phyloP scores from a whole-genome alignment of 257 asterid species.

The Euphrasia confusa region DNA sequence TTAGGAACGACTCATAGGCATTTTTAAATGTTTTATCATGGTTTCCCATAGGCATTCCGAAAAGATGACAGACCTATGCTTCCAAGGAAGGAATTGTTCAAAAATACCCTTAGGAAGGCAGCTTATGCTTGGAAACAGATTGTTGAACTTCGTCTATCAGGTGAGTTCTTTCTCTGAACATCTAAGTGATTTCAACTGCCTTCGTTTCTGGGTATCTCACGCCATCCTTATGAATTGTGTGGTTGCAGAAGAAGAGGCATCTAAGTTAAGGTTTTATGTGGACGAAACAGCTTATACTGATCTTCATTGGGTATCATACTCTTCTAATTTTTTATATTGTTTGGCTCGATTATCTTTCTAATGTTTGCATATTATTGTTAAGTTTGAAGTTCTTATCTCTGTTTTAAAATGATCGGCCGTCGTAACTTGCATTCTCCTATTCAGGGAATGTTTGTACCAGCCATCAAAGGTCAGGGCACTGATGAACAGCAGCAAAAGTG shows the following conservation, averaged over 20 bases:
- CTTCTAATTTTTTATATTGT: constrained; percentile 1
- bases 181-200: background rate
- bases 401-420: background rate
- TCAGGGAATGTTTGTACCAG: constrained; percentile 96
- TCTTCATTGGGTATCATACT: constrained; percentile 85
- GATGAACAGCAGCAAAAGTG: constrained; percentile 88
- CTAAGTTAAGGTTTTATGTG: constrained; percentile 58
- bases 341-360: background rate
- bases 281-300: constrained; percentile 96
- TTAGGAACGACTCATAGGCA: no score
- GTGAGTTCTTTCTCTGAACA: constrained; percentile 26
- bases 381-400: background rate
- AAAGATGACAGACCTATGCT: constrained; percentile 81
- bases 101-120: constrained; percentile 85
- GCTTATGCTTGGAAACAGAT: constrained; percentile 78
- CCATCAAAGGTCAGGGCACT: constrained; percentile 90
- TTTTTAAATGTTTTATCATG: constrained; percentile 5
- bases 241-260: constrained; percentile 83
- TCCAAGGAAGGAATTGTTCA: constrained; percentile 84
- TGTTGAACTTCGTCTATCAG: constrained; percentile 66
- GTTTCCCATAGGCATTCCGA: constrained; percentile 53
- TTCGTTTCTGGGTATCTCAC: constrained; percentile 4
- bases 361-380: background rate
- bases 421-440: constrained; percentile 23
- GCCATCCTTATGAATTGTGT: constrained; percentile 17